phyloP scores from a whole-genome alignment of 1,284 basidiomycete genomes.

The Cronartium quercuum region DNA sequence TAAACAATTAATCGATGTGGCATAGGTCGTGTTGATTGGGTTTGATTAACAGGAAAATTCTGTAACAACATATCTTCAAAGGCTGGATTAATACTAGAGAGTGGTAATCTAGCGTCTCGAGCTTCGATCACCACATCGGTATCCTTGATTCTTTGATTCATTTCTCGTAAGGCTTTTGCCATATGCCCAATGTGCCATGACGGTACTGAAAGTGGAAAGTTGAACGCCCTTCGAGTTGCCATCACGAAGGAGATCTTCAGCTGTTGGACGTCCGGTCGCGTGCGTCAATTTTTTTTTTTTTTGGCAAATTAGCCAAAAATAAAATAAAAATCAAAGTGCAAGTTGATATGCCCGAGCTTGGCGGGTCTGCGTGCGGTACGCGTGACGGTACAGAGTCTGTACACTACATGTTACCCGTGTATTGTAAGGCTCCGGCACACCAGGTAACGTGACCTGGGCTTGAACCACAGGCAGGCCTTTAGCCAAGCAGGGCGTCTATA shows the following conservation, averaged over 20 bases:
- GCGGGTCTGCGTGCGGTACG: too few species aligned
- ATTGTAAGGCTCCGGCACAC: too few species aligned
- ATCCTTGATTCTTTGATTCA: constrained; percentile 64
- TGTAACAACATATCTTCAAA: constrained; percentile 60
- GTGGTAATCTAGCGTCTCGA: constrained; percentile 81
- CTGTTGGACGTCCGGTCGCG: too few species aligned
- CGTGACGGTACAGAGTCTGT: too few species aligned
- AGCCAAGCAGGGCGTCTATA: too few species aligned
- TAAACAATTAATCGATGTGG: constrained; percentile 70
- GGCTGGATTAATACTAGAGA: constrained; percentile 85
- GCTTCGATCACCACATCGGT: constrained; percentile 91
- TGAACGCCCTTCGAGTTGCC: constrained; percentile 46
- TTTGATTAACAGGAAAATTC: not conserved
- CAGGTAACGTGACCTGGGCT: too few species aligned
- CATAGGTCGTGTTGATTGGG: not conserved
- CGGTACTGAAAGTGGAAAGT: constrained; percentile 56
- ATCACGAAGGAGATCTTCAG: not conserved
- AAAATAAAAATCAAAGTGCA: too few species aligned
- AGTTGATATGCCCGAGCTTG: too few species aligned
- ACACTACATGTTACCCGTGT: too few species aligned
- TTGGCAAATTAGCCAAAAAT: too few species aligned
- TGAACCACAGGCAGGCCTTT: too few species aligned
- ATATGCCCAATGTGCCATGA: constrained; percentile 98
- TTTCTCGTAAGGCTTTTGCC: constrained; percentile 62
- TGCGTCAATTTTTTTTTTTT: too few species aligned